Base-by-base conservation (phyloP, 2,329 filamentous ascomycete species). In the Thelonectria discophora region DNA sequence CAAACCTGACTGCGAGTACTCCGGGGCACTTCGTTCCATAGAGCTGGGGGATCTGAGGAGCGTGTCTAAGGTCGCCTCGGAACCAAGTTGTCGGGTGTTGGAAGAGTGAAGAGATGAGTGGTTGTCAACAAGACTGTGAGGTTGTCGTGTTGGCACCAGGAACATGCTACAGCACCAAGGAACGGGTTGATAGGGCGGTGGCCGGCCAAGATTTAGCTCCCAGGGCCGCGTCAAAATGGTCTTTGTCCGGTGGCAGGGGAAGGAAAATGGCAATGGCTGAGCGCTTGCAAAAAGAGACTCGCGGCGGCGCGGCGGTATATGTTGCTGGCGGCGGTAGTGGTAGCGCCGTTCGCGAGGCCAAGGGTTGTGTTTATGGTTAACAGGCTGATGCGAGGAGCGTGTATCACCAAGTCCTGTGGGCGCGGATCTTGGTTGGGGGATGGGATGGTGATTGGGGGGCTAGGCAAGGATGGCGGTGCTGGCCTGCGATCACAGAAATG, bases 1-100 rank as follows among this genome's bases (percentile, higher is more conserved):
- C 90, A 92, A 92, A 93, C 90, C 90, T 92, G 90, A 88, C 87
- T 93, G 90, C 87, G 90, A 87, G 83, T 91, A 93, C 80, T 92
- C 90, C 82, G 88, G 80, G 76, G 87, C 84, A 85, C 80, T 80
- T 77, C 84, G 84, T 81, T 87, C 85, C 85, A 86, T 86, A 81
- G 76, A 78, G 73, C 62, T 74, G 69, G 65, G 61, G 58, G 64
- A 68, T 58, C 62, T 56, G 65, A 69, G 63, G 57, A 72, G 68
- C 58, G 65, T 65, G 65, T 68, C 64, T 61, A 71, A 45, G 58
- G 69, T 72, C 48, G 67, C 66, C 67, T 75, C 66, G 66, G 68
- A 69, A 59, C 66, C 66, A 65, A 69, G 61, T 60, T 65, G 65
- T 55, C 51, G 53, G 56, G 55, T 59, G 50, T 67, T 62, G 60